phyloP scores from a whole-genome alignment of 257 asterid species.

The Solanum corneliomulleri region DNA sequence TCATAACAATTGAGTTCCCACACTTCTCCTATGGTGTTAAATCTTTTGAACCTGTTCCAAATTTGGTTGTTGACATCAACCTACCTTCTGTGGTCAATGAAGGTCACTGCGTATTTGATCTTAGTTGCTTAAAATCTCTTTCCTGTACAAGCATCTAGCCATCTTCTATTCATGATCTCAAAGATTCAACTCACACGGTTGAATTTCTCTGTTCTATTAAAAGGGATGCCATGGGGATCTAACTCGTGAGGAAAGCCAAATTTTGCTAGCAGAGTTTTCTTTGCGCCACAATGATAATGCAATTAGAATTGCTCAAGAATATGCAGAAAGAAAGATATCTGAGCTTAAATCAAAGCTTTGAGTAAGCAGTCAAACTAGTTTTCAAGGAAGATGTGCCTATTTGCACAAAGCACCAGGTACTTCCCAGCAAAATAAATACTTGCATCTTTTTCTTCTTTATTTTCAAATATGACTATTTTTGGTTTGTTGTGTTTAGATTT shows the following conservation, averaged over 20 bases:
- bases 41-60: background rate
- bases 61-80: background rate
- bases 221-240: constrained; percentile 94
- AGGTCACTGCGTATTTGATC: background rate
- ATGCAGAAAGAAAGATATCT: constrained; percentile 42
- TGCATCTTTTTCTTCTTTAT: background rate
- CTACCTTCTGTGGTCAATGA: background rate
- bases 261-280: constrained; percentile 80
- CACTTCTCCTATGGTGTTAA: background rate
- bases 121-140: background rate
- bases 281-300: constrained; percentile 69
- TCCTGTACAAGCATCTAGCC: background rate
- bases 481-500: background rate
- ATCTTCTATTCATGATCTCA: background rate
- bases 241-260: constrained; percentile 47
- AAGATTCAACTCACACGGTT: background rate
- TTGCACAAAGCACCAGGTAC: background rate
- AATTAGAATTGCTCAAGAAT: constrained; percentile 51
- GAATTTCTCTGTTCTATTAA: background rate
- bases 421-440: background rate
- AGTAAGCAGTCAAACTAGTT: background rate
- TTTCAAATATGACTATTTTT: background rate
- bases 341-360: constrained; percentile 30
- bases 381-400: background rate
- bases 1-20: background rate